Conservation (phyloP, 805 yeast species). For the Lipomyces yamanashiensis region DNA sequence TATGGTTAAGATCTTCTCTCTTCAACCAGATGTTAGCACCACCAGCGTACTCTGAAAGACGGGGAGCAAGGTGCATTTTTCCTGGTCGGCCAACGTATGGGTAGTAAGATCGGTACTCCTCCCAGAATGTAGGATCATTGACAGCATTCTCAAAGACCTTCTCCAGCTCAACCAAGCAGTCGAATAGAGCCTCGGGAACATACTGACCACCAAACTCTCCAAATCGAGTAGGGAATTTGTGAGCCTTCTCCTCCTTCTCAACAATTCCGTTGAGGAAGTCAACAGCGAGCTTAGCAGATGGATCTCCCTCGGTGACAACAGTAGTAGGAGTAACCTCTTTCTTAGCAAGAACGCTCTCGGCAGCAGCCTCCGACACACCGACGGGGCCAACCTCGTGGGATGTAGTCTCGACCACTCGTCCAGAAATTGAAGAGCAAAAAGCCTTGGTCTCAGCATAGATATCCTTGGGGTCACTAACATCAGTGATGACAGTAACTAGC, state of each 20-base stretch:
- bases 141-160: constrained; percentile 83
- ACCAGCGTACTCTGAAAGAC: constrained; percentile 86
- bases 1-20: constrained; percentile 79
- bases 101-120: constrained; percentile 80
- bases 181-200: constrained; percentile 94
- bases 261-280: constrained; percentile 27
- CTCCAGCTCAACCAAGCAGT: constrained; percentile 89
- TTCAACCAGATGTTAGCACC: constrained; percentile 98
- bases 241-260: constrained; percentile 16
- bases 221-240: constrained; percentile 62
- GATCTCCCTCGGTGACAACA: constrained; percentile 45
- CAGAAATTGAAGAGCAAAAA: constrained; percentile 50
- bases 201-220: constrained; percentile 99
- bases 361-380: constrained; percentile 41
- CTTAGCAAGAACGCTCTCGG: not conserved
- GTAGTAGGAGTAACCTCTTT: constrained; percentile 34
- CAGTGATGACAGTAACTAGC: constrained; percentile 70
- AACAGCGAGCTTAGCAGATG: constrained; percentile 41
- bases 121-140: constrained; percentile 92
- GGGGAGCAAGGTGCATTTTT: constrained; percentile 84
- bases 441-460: constrained; percentile 67
- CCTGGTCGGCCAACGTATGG: constrained; percentile 97
- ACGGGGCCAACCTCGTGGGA: constrained; percentile 41
- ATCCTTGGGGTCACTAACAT: constrained; percentile 50
- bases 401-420: constrained; percentile 17